Conservation (phyloP, 768 basidiomycete species). For the Russula compacta region DNA sequence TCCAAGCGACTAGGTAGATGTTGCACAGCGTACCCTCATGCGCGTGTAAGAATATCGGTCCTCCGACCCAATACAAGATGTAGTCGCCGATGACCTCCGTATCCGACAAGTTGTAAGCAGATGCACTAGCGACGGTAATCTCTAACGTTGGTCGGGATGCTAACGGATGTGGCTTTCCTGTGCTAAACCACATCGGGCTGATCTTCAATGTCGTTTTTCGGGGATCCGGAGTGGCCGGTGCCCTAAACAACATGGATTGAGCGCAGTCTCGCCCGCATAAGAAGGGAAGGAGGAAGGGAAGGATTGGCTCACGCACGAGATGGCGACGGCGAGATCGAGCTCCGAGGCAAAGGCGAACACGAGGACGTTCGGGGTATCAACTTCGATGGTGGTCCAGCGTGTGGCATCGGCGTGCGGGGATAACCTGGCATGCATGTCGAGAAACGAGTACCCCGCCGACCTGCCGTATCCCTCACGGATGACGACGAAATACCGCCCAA, state of each 20-base stretch:
- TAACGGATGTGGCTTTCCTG: constrained; percentile 6
- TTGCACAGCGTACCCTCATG: background rate
- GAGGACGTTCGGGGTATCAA: constrained; percentile 4
- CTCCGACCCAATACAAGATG: constrained; percentile 11
- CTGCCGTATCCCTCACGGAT: constrained; percentile 6
- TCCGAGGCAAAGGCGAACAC: constrained; percentile 12
- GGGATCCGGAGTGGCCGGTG: background rate
- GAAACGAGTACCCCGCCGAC: constrained; percentile 1
- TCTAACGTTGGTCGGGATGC: background rate
- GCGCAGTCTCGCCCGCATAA: background rate
- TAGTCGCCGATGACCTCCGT: constrained; percentile 14
- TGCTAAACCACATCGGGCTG: constrained; percentile 1
- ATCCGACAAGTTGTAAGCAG: constrained; percentile 9
- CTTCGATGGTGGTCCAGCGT: constrained; percentile 4
- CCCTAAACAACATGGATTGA: background rate
- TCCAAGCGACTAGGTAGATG: constrained; percentile 11
- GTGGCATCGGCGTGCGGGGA: background rate
- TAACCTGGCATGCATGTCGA: background rate
- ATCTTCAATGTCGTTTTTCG: background rate
- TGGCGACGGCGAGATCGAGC: constrained; percentile 5
- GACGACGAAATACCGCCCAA: constrained; percentile 7
- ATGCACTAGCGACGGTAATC: background rate
- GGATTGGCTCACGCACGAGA: constrained; percentile 8
- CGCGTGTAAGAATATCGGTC: background rate
- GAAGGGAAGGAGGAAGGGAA: background rate